A percentile compares a stretch with the other conserved stretches of the same genome.
Evolutionary conservation across 352 stramenopile species (phyloP).

Genomic region (Phytophthora aleatoria): DNA sequence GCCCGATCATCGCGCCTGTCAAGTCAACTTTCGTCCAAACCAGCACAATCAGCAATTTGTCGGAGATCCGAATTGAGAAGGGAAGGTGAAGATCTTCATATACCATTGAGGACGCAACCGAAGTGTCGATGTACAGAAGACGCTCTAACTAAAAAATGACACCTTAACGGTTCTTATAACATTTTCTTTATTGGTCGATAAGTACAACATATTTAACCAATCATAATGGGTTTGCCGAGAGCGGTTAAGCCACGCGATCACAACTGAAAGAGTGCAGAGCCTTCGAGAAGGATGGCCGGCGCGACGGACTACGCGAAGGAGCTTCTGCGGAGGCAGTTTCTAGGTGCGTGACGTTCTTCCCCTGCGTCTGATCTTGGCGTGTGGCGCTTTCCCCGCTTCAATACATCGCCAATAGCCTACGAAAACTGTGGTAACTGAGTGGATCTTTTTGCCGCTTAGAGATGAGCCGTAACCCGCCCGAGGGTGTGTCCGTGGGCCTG

Average conservation of each 20-base stretch:
- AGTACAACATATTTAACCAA: conserved; percentile 12
- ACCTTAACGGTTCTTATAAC: conserved; percentile 17
- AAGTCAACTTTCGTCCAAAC: conserved; percentile 42
- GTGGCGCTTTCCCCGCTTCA: conserved; percentile 2
- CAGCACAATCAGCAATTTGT: conserved; percentile 60
- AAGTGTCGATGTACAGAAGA: conserved; percentile 27
- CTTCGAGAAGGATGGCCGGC: conserved; percentile 39
- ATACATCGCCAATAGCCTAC: not conserved
- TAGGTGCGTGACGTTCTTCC: conserved; percentile 47
- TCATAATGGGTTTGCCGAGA: conserved; percentile 1
- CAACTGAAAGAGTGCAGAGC: conserved; percentile 26
- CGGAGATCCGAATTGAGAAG: conserved; percentile 73
- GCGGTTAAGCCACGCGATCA: conserved; percentile 21
- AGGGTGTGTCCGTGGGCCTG: conserved; percentile 98
- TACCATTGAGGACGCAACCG: not conserved
- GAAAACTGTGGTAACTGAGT: conserved; percentile 8
- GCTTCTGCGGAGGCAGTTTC: conserved; percentile 81
- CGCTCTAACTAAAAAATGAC: conserved; percentile 2
- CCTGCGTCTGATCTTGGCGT: not conserved
- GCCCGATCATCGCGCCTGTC: conserved; percentile 38
- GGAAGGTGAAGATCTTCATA: conserved; percentile 22
- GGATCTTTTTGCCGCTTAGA: conserved; percentile 72
- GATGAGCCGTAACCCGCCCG: conserved; percentile 98
- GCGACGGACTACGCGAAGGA: conserved; percentile 79
- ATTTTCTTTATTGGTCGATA: conserved; percentile 12